Conservation (phyloP, 2,329 filamentous ascomycete species). For the Colletotrichum paranaense region DNA sequence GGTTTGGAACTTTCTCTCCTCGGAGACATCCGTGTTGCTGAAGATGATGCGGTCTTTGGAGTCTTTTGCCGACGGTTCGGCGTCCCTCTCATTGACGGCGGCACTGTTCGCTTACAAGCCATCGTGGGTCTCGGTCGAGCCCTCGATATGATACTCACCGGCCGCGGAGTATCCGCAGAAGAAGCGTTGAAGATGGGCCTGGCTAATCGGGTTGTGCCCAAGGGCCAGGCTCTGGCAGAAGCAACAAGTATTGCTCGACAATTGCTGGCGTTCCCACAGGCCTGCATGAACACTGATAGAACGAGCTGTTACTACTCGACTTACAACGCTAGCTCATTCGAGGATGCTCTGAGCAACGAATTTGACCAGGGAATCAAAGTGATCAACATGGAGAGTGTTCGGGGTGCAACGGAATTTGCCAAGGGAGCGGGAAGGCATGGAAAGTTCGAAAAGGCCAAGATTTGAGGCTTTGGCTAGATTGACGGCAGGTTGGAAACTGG, state of each 20-base stretch:
- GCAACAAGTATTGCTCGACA: constrained; percentile 58
- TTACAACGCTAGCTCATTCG: constrained; percentile 58
- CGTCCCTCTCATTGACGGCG: constrained; percentile 49
- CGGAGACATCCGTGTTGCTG: constrained; percentile 63
- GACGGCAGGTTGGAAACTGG: too few relatives aligned
- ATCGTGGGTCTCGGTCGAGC: constrained; percentile 64
- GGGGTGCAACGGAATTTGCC: constrained; percentile 16
- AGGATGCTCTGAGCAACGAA: constrained; percentile 61
- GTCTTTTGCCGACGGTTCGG: constrained; percentile 64
- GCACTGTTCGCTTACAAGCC: constrained; percentile 62
- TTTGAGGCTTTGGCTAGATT: not conserved
- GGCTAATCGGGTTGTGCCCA: constrained; percentile 62
- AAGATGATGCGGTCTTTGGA: constrained; percentile 64
- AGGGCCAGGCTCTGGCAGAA: constrained; percentile 60
- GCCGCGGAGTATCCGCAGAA: constrained; percentile 57
- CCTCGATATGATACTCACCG: constrained; percentile 68
- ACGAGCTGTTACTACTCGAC: constrained; percentile 60
- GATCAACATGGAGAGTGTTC: constrained; percentile 54
- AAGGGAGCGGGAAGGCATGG: constrained; percentile 17
- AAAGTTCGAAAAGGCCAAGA: constrained; percentile 1
- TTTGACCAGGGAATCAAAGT: constrained; percentile 56
- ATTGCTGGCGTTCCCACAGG: constrained; percentile 61
- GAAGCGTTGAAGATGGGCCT: constrained; percentile 65
- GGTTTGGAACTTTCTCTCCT: constrained; percentile 62
- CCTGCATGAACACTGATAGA: constrained; percentile 63